Percentiles rank a stretch among this genome's conserved stretches.
Conservation (phyloP, 2,329 filamentous ascomycete species). For the Ascochyta fabae region DNA sequence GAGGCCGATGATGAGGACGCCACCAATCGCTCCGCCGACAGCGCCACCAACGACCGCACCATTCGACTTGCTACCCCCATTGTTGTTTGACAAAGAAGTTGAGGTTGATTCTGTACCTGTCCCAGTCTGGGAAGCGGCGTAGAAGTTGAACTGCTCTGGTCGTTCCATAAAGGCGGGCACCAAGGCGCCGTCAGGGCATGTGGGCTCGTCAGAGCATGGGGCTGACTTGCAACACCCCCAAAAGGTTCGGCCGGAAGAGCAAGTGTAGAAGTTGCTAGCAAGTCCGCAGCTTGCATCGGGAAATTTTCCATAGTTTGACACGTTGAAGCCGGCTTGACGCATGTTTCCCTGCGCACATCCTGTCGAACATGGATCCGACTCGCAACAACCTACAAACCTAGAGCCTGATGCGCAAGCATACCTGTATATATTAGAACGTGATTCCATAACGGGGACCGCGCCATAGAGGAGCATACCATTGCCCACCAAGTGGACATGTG, state of each 20-base stretch:
- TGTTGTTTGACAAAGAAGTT: neutral
- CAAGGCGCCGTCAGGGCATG: constrained; percentile 41
- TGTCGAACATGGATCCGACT: constrained; percentile 45
- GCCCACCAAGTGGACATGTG: constrained; percentile 29
- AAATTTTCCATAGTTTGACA: constrained; percentile 38
- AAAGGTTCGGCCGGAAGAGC: constrained; percentile 36
- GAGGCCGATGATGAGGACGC: constrained; percentile 34
- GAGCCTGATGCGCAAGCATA: constrained; percentile 33
- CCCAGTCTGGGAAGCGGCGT: neutral
- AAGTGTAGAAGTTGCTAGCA: constrained; percentile 47
- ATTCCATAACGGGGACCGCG: neutral
- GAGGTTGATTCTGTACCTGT: neutral
- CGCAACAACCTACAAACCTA: constrained; percentile 53
- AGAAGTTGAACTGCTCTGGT: constrained; percentile 28
- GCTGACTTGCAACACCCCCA: constrained; percentile 50
- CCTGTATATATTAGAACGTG: constrained; percentile 22
- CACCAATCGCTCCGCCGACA: constrained; percentile 34
- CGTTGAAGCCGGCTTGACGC: constrained; percentile 42
- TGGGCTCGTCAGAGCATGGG: constrained; percentile 38
- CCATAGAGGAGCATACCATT: constrained; percentile 25
- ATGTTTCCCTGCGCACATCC: constrained; percentile 47
- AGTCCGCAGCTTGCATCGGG: constrained; percentile 42
- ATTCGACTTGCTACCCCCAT: constrained; percentile 15
- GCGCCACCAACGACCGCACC: constrained; percentile 38
- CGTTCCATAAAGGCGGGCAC: constrained; percentile 32